Evolutionary conservation across 2,329 filamentous ascomycete genomes (phyloP).

Genomic region (Stachybotrys elegans): DNA sequence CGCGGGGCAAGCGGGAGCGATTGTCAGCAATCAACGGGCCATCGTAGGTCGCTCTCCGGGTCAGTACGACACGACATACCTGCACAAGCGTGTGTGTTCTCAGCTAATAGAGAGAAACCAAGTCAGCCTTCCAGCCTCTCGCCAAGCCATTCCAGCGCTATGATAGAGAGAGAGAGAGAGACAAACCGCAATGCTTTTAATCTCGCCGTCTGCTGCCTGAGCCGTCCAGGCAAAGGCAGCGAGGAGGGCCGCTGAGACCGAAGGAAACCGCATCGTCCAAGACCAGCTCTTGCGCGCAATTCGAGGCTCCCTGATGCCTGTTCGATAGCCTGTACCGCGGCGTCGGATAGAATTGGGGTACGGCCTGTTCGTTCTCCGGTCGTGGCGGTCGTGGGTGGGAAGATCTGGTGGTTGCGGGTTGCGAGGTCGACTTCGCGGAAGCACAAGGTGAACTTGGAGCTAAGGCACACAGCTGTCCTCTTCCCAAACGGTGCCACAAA

Average conservation of each 20-base stretch:
- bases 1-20: constrained; percentile 17
- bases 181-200: constrained; percentile 48
- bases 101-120: constrained; percentile 48
- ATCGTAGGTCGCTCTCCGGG: no score
- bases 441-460: no score
- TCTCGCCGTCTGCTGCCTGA: constrained; percentile 38
- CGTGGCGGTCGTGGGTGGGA: no score
- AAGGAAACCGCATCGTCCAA: constrained; percentile 39
- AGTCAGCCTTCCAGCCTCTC: constrained; percentile 13
- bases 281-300: constrained; percentile 13
- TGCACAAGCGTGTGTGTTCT: constrained; percentile 79
- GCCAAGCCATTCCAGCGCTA: neutral
- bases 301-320: no score
- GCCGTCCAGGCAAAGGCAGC: constrained; percentile 46
- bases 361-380: no score
- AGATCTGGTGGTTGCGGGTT: no score
- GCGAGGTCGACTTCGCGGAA: no score
- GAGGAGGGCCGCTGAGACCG: constrained; percentile 42
- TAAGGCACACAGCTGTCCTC: constrained; percentile 20
- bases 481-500: constrained; percentile 7
- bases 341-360: no score
- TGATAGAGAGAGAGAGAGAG: neutral
- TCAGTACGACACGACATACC: constrained; percentile 47
- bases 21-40: no score
- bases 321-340: no score